phyloP scores from a whole-genome alignment of 306 rosid species.

The Hylodesmum podocarpum region DNA sequence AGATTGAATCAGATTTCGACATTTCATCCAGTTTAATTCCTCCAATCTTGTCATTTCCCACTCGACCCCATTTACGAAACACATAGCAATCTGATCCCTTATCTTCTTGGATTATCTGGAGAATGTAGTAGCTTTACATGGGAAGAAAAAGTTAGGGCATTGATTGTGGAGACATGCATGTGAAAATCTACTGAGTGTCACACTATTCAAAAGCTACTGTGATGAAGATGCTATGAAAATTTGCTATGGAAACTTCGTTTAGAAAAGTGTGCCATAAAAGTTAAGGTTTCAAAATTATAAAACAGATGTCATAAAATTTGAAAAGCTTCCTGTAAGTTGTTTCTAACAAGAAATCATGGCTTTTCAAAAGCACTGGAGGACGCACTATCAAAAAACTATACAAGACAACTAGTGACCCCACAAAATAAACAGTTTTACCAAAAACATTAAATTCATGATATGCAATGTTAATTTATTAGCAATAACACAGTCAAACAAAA shows the following conservation, averaged over 20 bases:
- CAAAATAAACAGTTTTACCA: not conserved
- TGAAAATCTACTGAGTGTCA: too few species aligned
- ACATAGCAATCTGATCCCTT: conserved; percentile 74
- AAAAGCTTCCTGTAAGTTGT: not conserved
- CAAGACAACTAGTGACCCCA: not conserved
- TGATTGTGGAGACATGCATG: not conserved
- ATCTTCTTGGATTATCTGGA: conserved; percentile 92
- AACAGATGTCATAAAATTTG: not conserved
- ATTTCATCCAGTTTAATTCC: conserved; percentile 68
- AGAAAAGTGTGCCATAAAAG: not conserved
- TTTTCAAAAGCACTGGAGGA: not conserved
- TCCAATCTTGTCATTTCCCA: conserved; percentile 93
- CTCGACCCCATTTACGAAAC: conserved; percentile 98
- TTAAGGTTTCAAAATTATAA: not conserved
- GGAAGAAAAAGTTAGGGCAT: conserved; percentile 30
- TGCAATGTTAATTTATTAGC: not conserved
- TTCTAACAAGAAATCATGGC: not conserved
- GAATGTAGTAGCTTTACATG: conserved; percentile 71
- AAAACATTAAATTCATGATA: not conserved
- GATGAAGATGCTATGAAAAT: not conserved
- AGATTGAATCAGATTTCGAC: conserved; percentile 76
- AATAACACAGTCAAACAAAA: not conserved
- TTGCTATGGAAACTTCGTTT: not conserved
- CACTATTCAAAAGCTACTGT: not conserved
- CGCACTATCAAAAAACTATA: not conserved